Evolutionary conservation across 129 eudicot species (phyloP).

Genomic region (Tagetes patula): DNA sequence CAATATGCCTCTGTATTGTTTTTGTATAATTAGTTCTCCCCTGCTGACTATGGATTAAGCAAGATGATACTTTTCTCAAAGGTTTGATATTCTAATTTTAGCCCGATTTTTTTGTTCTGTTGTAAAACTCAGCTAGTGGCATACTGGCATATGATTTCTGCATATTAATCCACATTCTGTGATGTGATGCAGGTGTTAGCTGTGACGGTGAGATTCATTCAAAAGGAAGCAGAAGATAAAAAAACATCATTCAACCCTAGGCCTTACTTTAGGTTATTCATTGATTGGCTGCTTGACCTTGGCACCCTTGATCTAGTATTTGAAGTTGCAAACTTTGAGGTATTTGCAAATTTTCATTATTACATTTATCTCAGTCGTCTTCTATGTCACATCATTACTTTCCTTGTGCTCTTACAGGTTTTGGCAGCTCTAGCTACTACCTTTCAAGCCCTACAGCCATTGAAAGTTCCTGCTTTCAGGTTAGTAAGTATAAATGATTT

Average conservation of each 20-base stretch:
- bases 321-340: conserved; percentile 96
- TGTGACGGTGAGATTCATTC: conserved; percentile 74
- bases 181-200: conserved; percentile 64
- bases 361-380: neutral
- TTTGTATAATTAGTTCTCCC: conserved; percentile 68
- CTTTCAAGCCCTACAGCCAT: conserved; percentile 90
- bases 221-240: conserved; percentile 84
- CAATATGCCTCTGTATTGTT: conserved; percentile 13
- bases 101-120: neutral
- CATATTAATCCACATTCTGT: conserved; percentile 8
- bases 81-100: conserved; percentile 38
- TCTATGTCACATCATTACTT: conserved; percentile 8
- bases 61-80: conserved; percentile 69
- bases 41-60: conserved; percentile 79
- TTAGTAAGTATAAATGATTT: conserved; percentile 22
- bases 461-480: conserved; percentile 96
- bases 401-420: conserved; percentile 46
- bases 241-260: conserved; percentile 80
- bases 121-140: neutral
- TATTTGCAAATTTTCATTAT: conserved; percentile 10
- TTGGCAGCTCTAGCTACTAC: conserved; percentile 83
- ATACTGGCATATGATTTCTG: conserved; percentile 51
- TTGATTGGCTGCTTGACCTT: conserved; percentile 83
- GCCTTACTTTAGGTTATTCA: conserved; percentile 91
- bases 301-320: conserved; percentile 77